Base-by-base conservation (phyloP, 257 asterid genomes). In the Fraxinus americana region DNA sequence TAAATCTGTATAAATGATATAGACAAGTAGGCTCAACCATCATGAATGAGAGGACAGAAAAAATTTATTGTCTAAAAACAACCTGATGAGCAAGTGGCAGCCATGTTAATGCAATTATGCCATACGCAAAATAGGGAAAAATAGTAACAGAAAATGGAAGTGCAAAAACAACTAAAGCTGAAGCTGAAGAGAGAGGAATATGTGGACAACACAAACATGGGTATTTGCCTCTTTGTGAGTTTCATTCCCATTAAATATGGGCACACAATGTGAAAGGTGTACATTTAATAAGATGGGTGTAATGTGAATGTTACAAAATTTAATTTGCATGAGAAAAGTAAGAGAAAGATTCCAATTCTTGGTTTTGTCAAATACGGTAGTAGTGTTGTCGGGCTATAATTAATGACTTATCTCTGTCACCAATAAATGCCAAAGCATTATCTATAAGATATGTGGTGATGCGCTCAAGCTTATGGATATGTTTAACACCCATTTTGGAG, bases 151-250 rank as follows among this genome's bases (percentile, higher is more conserved):
- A 75, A 66, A 82, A 1, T n/a, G 29, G 5, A 82, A 68, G 8
- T 61, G 73, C 73, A 79, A 74, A 74, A 74, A 65, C 41, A 78
- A 76, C 27, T 57, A n/a, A 79, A 66, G 48, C 39, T 41, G 77
- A 75, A 77, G 80, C n/a, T 76, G 84, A 69, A 71, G 71, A 82
- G 77, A 85, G 81, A 35, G 84, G 84, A 82, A 80, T 75, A 25
- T 72, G 45, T 73, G 63, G 78, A 73, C 78, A 73, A 73, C 50
- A 84, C 75, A 84, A n/a, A n/a, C n/a, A n/a, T 54, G 67, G 59
- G 70, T 32, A 16, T 21, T 21, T 75, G 63, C 73, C 70, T 52
- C 71, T 52, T n/a, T 71, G 66, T 27, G 35, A 59, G 54, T 69
- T 77, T 70, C 61, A 52, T 59, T 45, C 65, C 68, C 75, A 81